These are phyloP conservation scores for Geotrichum klebahnii DNA, from an alignment of 1,139 yeast genomes.

Conservation along the genomic window DNA sequence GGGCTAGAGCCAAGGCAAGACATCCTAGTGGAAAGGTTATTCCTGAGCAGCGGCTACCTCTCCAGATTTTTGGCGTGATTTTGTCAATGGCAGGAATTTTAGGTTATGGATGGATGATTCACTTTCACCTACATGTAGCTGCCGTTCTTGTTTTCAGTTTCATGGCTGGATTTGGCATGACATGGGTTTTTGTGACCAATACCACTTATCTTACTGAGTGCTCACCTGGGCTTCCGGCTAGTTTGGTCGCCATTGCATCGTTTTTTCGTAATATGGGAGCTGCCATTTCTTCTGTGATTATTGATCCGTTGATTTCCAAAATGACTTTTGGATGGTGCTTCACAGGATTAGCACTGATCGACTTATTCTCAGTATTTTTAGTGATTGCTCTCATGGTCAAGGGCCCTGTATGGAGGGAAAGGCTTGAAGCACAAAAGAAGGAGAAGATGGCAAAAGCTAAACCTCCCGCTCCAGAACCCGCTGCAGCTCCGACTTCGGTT, in stretches of 20 bases:
- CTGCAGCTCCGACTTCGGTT: background rate
- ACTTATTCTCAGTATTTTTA: conserved; percentile 39
- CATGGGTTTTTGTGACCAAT: conserved; percentile 57
- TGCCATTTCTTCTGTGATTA: conserved; percentile 51
- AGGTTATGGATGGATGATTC: conserved; percentile 55
- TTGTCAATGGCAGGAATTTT: conserved; percentile 47
- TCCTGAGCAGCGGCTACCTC: conserved; percentile 48
- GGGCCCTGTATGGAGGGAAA: conserved; percentile 35
- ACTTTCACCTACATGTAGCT: conserved; percentile 45
- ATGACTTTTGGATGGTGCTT: conserved; percentile 62
- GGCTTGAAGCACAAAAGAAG: conserved; percentile 25
- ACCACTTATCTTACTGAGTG: conserved; percentile 57
- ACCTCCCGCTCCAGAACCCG: background rate
- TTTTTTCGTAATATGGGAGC: conserved; percentile 55
- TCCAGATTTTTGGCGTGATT: conserved; percentile 48
- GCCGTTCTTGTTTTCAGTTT: conserved; percentile 47
- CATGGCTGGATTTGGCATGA: conserved; percentile 53
- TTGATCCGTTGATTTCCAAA: conserved; percentile 41
- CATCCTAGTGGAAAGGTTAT: conserved; percentile 36
- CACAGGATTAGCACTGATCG: conserved; percentile 50
- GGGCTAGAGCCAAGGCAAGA: conserved; percentile 35
- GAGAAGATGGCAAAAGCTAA: background rate
- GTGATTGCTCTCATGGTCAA: conserved; percentile 34
- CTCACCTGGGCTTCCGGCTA: conserved; percentile 51
- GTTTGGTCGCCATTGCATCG: conserved; percentile 55